Base-by-base conservation (phyloP, 2,329 filamentous ascomycete genomes). In the Cercospora canescens region DNA sequence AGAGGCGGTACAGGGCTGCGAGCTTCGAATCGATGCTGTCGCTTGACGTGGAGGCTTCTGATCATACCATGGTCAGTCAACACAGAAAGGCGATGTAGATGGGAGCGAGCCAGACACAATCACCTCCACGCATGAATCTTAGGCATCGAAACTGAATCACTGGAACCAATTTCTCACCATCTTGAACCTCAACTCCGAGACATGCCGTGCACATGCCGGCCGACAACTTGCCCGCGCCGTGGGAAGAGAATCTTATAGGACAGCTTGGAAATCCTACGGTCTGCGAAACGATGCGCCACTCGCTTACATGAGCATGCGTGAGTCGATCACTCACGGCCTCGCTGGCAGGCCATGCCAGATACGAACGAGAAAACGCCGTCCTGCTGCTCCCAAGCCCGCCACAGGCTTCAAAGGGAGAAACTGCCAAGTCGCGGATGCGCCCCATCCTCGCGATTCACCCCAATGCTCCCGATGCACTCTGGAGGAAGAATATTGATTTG, bases 361-460 rank as follows among this genome's bases (percentile, higher is more conserved):
- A 55, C 32, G 45, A 50, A 24, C 21, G 21, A 16, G 45, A 24
- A 21, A 26, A 24, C 28, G 21, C 45, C 45, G 14, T 50, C 14
- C 24, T 16, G 24, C 45, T 50, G 45, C 52, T 55, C 8, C 52
- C 52, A 55, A 55, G 52, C n/a, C 52, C 52, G 52, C 52, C 52
- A 34, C 52, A 18, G 52, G 52, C 52, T 55, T 55, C 24, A 34
- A 60, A 28, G 39, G 58, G 58, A 50, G 12, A 52, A 52, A 34
- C 30, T 34, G 58, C 58, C 58, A 60, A 60, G 58, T 34, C 28
- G 41, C 37, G 21, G 30, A 50, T 60, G 41, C 58, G 37, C 28
- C 16, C n/a, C 12, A 34, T 50, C 41, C 32, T 6, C 14, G 18
- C 39, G 39, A 52, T 60, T 26, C 6, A 52, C 8, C 16, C 52